These are phyloP conservation scores for Eimeria tenella DNA, from an alignment of 169 alveolate genomes.

Conservation along the genomic window DNA sequence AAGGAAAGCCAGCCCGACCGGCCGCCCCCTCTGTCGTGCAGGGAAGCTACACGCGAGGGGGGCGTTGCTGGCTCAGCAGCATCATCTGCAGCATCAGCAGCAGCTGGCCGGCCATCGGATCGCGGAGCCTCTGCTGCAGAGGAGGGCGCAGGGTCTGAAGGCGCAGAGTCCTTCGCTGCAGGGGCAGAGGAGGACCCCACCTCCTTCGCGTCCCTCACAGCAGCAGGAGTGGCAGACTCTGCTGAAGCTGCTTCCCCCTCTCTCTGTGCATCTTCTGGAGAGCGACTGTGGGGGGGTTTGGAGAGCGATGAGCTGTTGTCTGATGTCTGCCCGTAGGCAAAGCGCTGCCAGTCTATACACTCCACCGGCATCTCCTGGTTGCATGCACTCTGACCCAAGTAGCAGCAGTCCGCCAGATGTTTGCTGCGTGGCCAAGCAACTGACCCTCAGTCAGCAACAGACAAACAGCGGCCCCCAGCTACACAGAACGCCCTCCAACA, in stretches of 20 bases:
- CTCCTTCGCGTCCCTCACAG: background rate
- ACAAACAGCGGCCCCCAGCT: too few species aligned
- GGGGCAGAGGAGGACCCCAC: background rate
- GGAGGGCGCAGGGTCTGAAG: background rate
- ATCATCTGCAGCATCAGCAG: background rate
- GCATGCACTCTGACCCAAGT: background rate
- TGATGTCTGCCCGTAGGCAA: conserved; percentile 33
- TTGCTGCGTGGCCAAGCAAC: too few species aligned
- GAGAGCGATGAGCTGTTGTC: conserved; percentile 23
- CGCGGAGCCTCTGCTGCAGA: background rate
- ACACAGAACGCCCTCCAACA: too few species aligned
- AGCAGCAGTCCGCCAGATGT: background rate
- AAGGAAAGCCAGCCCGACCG: conserved; percentile 22
- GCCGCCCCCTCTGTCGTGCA: conserved; percentile 51
- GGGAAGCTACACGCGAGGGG: conserved; percentile 10
- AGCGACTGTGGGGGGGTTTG: background rate
- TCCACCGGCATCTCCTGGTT: conserved; percentile 39
- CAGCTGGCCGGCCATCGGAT: background rate
- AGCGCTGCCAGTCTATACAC: conserved; percentile 56
- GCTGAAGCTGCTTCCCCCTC: background rate
- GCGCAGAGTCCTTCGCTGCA: conserved; percentile 4
- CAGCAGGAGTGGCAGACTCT: background rate
- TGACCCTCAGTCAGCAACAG: background rate
- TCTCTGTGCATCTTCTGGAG: background rate
- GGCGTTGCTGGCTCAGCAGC: conserved; percentile 4